phyloP scores from a whole-genome alignment of 2,329 filamentous ascomycete genomes.

The Aspergillus jensenii region DNA sequence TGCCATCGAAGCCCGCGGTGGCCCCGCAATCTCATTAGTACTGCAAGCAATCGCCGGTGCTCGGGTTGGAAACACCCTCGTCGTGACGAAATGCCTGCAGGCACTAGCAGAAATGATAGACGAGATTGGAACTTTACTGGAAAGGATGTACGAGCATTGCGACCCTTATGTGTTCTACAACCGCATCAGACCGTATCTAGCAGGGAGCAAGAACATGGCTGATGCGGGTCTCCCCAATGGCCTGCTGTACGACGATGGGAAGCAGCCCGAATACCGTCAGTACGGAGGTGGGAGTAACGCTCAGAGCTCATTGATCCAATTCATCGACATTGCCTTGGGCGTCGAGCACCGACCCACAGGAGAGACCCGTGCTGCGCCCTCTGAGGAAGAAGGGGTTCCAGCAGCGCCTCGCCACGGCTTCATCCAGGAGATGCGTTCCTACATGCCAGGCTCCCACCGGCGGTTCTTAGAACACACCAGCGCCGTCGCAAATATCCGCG shows the following conservation, averaged over 20 bases:
- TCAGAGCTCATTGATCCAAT: slow-evolving; percentile 94
- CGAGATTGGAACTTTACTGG: slow-evolving; percentile 74
- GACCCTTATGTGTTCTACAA: slow-evolving; percentile 95
- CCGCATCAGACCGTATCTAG: slow-evolving; percentile 91
- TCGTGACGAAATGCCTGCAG: slow-evolving; percentile 74
- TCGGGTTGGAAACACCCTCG: slow-evolving; percentile 65
- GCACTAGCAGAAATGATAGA: slow-evolving; percentile 84
- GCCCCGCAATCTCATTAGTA: slow-evolving; percentile 84
- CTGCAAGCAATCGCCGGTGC: slow-evolving; percentile 81
- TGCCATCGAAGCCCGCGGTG: slow-evolving; percentile 90
- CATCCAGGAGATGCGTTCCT: slow-evolving; percentile 92
- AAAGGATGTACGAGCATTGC: slow-evolving; percentile 93
- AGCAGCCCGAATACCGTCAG: slow-evolving; percentile 69
- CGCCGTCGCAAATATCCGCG: slow-evolving; percentile 79
- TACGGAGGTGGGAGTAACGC: slow-evolving; percentile 95
- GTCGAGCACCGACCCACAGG: slow-evolving; percentile 90
- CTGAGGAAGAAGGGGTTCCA: slow-evolving; percentile 45
- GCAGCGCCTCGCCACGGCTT: slow-evolving; percentile 74
- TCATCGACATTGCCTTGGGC: slow-evolving; percentile 90
- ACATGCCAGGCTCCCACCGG: slow-evolving; percentile 93
- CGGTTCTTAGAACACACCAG: slow-evolving; percentile 82
- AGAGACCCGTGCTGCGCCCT: slow-evolving; percentile 51
- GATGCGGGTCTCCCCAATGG: slow-evolving; percentile 88
- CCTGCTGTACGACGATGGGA: slow-evolving; percentile 81
- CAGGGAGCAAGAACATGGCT: slow-evolving; percentile 96